Percentiles rank a stretch among this genome's conserved stretches.
These are phyloP conservation scores for Helotiales sp. DNA, from an alignment of 2,329 filamentous ascomycete genomes.

Conservation along the genomic window DNA sequence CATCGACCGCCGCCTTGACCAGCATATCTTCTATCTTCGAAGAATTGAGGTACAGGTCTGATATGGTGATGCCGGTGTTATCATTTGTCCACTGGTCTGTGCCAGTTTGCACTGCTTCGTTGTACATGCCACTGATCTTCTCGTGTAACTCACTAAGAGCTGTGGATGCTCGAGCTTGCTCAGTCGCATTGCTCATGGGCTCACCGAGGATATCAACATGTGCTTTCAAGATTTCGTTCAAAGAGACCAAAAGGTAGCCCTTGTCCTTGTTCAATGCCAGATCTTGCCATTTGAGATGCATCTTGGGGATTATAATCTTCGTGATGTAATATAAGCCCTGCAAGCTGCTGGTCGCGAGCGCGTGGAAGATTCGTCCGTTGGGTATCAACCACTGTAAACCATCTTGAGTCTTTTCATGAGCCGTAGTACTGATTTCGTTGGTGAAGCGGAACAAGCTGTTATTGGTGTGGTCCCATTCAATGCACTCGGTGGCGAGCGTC, in stretches of 20 bases:
- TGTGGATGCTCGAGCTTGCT: background rate
- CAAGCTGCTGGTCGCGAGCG: background rate
- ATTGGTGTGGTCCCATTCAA: background rate
- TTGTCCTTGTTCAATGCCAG: slow-evolving; percentile 6
- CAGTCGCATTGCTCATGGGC: too few relatives aligned
- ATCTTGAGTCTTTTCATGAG: background rate
- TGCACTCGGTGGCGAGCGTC: background rate
- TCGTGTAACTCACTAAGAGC: background rate
- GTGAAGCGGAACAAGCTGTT: background rate
- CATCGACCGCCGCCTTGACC: slow-evolving; percentile 26
- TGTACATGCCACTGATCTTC: background rate
- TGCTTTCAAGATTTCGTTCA: background rate
- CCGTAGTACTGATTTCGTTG: background rate
- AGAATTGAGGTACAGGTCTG: background rate
- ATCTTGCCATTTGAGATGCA: background rate
- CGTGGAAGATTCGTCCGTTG: background rate
- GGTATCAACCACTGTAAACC: background rate
- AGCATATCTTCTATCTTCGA: slow-evolving; percentile 18
- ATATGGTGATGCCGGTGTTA: background rate
- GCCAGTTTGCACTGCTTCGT: background rate
- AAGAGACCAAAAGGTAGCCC: background rate
- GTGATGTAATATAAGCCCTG: slow-evolving; percentile 28
- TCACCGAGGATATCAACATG: background rate
- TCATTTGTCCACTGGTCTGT: background rate
- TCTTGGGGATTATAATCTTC: background rate